Evolutionary conservation across 2,329 filamentous ascomycete species (phyloP).

Genomic region (Hypoxylon sp.): DNA sequence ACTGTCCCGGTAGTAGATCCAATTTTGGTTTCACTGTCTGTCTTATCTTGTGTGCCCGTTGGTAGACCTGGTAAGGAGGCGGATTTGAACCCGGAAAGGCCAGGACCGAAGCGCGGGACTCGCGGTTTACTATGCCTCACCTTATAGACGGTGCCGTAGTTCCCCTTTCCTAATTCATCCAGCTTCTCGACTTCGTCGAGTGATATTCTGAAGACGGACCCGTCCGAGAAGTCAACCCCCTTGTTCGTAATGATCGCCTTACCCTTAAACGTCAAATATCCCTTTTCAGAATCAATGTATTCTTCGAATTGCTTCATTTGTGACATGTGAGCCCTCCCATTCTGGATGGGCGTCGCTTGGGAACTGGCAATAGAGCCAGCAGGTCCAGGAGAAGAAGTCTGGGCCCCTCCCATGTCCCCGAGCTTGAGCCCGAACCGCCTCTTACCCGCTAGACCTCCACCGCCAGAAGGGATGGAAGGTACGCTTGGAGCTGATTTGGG

Average conservation of each 20-base stretch:
- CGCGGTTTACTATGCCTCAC: slow-evolving; percentile 83
- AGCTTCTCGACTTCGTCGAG: slow-evolving; percentile 92
- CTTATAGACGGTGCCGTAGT: slow-evolving; percentile 98
- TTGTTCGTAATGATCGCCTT: slow-evolving; percentile 90
- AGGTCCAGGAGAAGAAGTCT: slow-evolving; percentile 59
- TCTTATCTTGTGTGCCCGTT: slow-evolving; percentile 48
- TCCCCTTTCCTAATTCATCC: slow-evolving; percentile 95
- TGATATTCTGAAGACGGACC: slow-evolving; percentile 91
- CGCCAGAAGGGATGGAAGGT: slow-evolving; percentile 52
- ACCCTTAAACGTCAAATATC: slow-evolving; percentile 91
- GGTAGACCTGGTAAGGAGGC: slow-evolving; percentile 57
- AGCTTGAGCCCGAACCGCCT: slow-evolving; percentile 73
- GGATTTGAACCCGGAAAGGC: slow-evolving; percentile 65
- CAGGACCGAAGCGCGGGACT: slow-evolving; percentile 70
- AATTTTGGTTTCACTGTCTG: slow-evolving; percentile 50
- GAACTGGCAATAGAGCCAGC: slow-evolving; percentile 52
- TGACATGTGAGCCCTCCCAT: slow-evolving; percentile 59
- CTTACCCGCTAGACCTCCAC: slow-evolving; percentile 70
- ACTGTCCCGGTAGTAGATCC: slow-evolving; percentile 76
- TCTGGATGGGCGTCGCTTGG: slow-evolving; percentile 52
- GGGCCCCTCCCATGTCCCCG: slow-evolving; percentile 61
- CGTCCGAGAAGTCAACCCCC: slow-evolving; percentile 92
- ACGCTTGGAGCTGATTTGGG: slow-evolving; percentile 67
- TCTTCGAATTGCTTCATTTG: slow-evolving; percentile 75
- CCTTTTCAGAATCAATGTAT: slow-evolving; percentile 91